A percentile compares a stretch with the other conserved stretches of the same genome.
phyloP scores from a whole-genome alignment of 108 stramenopile species.

The Aureococcus anophagefferens region DNA sequence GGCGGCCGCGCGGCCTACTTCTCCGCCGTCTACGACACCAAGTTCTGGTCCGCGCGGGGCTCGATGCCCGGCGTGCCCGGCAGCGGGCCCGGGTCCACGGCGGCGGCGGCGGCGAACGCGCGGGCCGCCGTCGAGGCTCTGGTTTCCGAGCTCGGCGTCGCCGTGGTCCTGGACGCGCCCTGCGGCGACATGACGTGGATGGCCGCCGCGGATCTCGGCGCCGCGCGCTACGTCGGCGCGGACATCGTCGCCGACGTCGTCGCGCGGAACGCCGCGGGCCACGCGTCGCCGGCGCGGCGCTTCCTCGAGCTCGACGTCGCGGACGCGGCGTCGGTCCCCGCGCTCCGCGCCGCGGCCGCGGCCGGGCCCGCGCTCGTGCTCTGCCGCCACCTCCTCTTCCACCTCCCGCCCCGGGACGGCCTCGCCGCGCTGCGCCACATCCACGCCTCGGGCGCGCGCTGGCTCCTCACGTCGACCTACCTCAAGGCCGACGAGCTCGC shows the following conservation, averaged over 20 bases:
- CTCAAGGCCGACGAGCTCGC: background rate
- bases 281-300: no score
- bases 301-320: no score
- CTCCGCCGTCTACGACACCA: background rate
- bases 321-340: no score
- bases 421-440: background rate
- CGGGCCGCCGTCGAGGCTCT: background rate
- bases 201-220: background rate
- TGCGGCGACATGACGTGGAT: background rate
- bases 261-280: no score
- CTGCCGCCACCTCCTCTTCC: background rate
- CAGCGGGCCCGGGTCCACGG: background rate
- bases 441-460: background rate
- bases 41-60: background rate
- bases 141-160: background rate
- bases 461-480: background rate
- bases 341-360: no score
- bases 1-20: background rate
- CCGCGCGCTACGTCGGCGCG: background rate
- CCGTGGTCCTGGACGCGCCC: background rate
- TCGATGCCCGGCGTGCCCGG: background rate
- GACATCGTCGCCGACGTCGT: background rate
- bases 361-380: background rate
- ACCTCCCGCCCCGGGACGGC: background rate
- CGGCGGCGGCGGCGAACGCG: background rate